These are phyloP conservation scores for Trichoderma sp. DNA, from an alignment of 2,329 filamentous ascomycete species.

Conservation along the genomic window DNA sequence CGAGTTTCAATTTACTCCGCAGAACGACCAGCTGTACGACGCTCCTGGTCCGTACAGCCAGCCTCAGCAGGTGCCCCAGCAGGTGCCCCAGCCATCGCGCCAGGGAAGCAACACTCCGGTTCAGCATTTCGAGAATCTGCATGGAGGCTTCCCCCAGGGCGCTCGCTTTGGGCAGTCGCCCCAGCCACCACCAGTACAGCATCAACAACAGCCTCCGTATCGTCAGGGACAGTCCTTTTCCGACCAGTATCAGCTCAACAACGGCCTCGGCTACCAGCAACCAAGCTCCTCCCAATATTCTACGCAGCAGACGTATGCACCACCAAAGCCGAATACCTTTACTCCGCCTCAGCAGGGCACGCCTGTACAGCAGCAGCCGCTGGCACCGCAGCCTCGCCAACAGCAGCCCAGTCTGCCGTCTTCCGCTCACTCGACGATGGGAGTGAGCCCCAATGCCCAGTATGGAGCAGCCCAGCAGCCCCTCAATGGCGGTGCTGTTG, in stretches of 20 bases:
- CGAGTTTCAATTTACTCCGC: conserved; percentile 42
- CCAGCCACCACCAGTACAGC: conserved; percentile 40
- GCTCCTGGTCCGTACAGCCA: conserved; percentile 40
- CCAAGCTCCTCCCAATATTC: conserved; percentile 17
- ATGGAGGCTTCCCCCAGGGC: conserved; percentile 36
- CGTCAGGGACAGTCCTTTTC: conserved; percentile 33
- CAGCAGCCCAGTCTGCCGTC: conserved; percentile 10
- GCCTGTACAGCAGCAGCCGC: conserved; percentile 27
- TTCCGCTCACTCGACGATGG: conserved; percentile 13
- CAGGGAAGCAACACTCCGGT: conserved; percentile 43
- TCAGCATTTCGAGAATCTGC: conserved; percentile 38
- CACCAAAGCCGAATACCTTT: conserved; percentile 35
- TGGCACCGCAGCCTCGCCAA: conserved; percentile 29
- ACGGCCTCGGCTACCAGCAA: conserved; percentile 30
- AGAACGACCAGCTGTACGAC: conserved; percentile 41
- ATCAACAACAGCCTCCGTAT: conserved; percentile 38
- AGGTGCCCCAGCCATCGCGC: conserved; percentile 40
- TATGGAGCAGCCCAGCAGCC: conserved; percentile 35
- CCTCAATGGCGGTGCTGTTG: conserved; percentile 30
- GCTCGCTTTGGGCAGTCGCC: conserved; percentile 36
- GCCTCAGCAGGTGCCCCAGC: conserved; percentile 42
- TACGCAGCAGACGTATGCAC: conserved; percentile 27
- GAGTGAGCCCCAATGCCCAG: conserved; percentile 24
- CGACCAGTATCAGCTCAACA: conserved; percentile 31
- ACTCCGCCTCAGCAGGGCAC: conserved; percentile 26